Conservation (phyloP, 208 protist genomes). For the Angomonas deanei region DNA sequence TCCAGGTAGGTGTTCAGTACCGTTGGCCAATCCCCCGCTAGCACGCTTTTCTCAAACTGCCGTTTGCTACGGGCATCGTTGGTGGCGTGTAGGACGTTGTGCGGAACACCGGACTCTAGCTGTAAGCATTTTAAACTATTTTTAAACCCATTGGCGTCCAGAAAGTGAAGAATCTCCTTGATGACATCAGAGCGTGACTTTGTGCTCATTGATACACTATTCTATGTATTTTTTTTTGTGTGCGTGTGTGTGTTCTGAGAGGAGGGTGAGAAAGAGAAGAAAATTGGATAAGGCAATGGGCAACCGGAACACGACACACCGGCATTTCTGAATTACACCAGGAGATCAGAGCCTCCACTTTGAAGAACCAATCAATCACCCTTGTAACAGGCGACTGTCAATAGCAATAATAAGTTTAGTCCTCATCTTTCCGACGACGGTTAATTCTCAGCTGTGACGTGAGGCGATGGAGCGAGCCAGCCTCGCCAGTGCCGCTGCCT, state of each 20-base stretch:
- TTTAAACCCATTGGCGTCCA: constrained; percentile 58
- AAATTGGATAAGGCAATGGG: constrained; percentile 3
- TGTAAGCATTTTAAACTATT: constrained; percentile 62
- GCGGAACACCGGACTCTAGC: constrained; percentile 69
- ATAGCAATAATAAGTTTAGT: too few relatives aligned
- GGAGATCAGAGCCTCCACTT: too few relatives aligned
- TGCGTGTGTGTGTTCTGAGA: too few relatives aligned
- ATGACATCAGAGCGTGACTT: constrained; percentile 62
- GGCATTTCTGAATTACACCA: too few relatives aligned
- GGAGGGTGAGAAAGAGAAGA: constrained; percentile 11
- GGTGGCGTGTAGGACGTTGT: constrained; percentile 54
- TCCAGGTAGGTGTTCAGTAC: constrained; percentile 67
- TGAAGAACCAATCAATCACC: too few relatives aligned
- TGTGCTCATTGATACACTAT: constrained; percentile 9
- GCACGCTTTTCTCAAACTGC: constrained; percentile 38
- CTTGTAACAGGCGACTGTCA: too few relatives aligned
- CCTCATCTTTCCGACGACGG: too few relatives aligned
- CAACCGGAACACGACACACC: too few relatives aligned
- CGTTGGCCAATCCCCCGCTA: constrained; percentile 67
- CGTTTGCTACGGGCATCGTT: constrained; percentile 6
- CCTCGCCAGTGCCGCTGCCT: constrained; percentile 64
- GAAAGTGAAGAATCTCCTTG: constrained; percentile 61
- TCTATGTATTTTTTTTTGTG: not conserved
- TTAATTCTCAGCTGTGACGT: too few relatives aligned
- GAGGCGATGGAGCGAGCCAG: constrained; percentile 68